These are phyloP conservation scores for Ganoderma lingzhi DNA, from an alignment of 1,284 basidiomycete species.

Conservation along the genomic window DNA sequence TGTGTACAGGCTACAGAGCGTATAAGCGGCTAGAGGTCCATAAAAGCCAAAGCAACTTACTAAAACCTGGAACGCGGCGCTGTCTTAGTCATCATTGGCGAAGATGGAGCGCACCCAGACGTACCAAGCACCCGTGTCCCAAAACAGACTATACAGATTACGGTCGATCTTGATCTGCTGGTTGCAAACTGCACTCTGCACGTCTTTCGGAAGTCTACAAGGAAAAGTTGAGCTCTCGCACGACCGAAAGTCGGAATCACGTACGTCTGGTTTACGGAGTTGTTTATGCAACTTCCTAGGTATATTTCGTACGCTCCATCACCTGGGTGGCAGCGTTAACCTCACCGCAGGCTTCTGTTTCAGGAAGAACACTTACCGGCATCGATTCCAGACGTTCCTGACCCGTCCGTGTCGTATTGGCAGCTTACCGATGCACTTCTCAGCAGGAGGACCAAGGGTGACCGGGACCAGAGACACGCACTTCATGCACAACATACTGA, in stretches of 20 bases:
- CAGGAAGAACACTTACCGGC: conserved; percentile 20
- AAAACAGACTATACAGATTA: conserved; percentile 30
- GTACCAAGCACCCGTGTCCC: conserved; percentile 28
- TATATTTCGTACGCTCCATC: conserved; percentile 21
- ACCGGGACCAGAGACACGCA: conserved; percentile 13
- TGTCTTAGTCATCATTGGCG: background rate
- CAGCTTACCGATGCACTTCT: conserved; percentile 20
- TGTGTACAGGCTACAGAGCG: conserved; percentile 16
- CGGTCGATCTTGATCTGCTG: conserved; percentile 29
- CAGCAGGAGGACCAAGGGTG: background rate
- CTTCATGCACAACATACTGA: conserved; percentile 37
- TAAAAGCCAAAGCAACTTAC: conserved; percentile 14
- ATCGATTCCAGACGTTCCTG: conserved; percentile 20
- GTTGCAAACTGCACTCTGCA: conserved; percentile 34
- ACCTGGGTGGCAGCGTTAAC: conserved; percentile 9
- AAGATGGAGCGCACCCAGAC: background rate
- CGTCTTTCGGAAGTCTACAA: conserved; percentile 24
- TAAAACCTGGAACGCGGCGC: conserved; percentile 27
- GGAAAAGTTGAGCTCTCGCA: background rate
- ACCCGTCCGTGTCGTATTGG: conserved; percentile 19
- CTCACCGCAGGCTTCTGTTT: background rate
- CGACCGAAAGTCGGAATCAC: background rate
- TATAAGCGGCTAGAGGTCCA: background rate
- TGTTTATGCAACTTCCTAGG: conserved; percentile 1
- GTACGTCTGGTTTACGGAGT: conserved; percentile 25